Conservation (phyloP, 345 rosid genomes). For the Populus pruinosa region DNA sequence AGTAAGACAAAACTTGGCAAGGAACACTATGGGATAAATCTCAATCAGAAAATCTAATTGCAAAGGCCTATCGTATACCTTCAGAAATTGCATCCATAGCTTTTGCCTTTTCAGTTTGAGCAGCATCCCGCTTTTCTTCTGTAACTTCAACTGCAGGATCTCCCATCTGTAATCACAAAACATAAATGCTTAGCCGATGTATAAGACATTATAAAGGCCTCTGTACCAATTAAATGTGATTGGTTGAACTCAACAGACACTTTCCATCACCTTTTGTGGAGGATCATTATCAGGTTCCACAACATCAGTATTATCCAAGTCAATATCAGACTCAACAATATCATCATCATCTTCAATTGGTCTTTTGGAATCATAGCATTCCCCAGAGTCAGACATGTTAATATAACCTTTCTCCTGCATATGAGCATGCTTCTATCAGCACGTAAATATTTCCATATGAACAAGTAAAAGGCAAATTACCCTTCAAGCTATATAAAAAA, state of each 20-base stretch:
- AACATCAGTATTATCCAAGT: slow-evolving; percentile 61
- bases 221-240: background rate
- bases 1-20: slow-evolving; percentile 13
- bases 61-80: slow-evolving; percentile 36
- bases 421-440: background rate
- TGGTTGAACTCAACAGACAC: background rate
- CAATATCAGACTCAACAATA: slow-evolving; percentile 70
- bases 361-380: slow-evolving; percentile 24
- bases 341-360: slow-evolving; percentile 36
- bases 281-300: slow-evolving; percentile 72
- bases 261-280: slow-evolving; percentile 50
- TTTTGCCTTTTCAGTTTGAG: slow-evolving; percentile 51
- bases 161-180: slow-evolving; percentile 60
- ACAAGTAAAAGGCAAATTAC: background rate
- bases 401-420: slow-evolving; percentile 44
- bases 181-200: slow-evolving; percentile 4
- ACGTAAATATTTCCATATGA: background rate
- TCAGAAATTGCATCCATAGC: slow-evolving; percentile 60
- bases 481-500: too few relatives aligned
- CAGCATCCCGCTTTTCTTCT: slow-evolving; percentile 69
- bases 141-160: slow-evolving; percentile 56
- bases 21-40: background rate
- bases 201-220: background rate
- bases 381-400: slow-evolving; percentile 40
- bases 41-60: background rate